Base-by-base conservation (phyloP, 2,329 filamentous ascomycete genomes). In the Madurella mycetomatis region DNA sequence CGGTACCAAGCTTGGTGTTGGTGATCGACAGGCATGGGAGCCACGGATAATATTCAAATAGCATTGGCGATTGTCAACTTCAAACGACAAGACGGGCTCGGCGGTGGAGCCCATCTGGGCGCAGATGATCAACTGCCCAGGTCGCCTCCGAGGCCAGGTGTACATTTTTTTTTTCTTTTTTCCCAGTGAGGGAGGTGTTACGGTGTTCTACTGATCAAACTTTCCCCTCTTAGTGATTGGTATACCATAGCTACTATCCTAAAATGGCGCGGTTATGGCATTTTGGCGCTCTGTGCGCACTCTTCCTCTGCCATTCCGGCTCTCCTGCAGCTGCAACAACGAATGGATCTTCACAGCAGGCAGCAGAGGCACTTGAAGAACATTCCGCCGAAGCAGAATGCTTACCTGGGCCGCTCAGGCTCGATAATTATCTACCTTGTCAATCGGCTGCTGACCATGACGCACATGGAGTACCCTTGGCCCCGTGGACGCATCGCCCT, bases 401-500 rank as follows among this genome's bases (percentile, higher is more conserved):
- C 9, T 49, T 56, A 2, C 46, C 42, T 2, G 54, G 54, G 2
- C 49, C 54, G 2, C 32, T 56, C 18, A 40, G 37, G 31, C 31
- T 49, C 30, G 47, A 42, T 15, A 7, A 3, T 9, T 43, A 18
- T n/a, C 42, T 41, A 12, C 25, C 25, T 7, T 48, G 54, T n/a
- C 4, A 25, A n/a, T 37, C 37, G 32, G 39, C 43, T 5, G 13
- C 50, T 42, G 19, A 18, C 31, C 13, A 49, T 9, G 39, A 32
- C 9, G 40, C 17, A 7, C 2, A 41, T 9, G 17, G 13, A 19
- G 7, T 12, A 1, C 31, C 49, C 12, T 65, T 59, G 61, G n/a
- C 46, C 0, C 66, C 65, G 0, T 68, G 65, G 65, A 66, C 65
- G 12, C 60, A 65, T 41, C 50, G 37, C 1, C 66, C 66, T 0